phyloP scores from a whole-genome alignment of 495 filamentous ascomycete species.

The Hypoxylon trugodes region DNA sequence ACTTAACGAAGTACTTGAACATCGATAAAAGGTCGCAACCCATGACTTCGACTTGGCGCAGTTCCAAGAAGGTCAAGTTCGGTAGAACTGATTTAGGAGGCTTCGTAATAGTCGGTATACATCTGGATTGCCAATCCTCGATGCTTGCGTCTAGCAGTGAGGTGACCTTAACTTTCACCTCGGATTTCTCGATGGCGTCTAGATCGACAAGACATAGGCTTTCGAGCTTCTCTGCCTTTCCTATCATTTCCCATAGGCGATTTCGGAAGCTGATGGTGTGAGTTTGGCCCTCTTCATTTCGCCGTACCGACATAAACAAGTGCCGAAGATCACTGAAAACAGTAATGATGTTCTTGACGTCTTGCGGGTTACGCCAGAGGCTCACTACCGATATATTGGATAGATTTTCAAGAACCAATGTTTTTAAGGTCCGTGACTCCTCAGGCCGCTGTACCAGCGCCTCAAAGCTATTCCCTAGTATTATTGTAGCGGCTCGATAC shows the following conservation, averaged over 20 bases:
- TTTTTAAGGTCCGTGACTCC: conserved; percentile 27
- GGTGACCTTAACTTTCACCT: conserved; percentile 18
- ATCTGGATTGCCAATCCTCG: conserved; percentile 31
- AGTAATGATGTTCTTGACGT: conserved; percentile 41
- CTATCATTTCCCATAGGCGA: conserved; percentile 40
- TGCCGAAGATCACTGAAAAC: conserved; percentile 18
- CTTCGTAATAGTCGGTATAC: conserved; percentile 24
- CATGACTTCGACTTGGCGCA: conserved; percentile 38
- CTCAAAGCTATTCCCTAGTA: conserved; percentile 42
- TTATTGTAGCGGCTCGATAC: conserved; percentile 37
- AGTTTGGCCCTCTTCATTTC: conserved; percentile 23
- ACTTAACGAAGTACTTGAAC: conserved; percentile 20
- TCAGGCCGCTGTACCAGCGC: conserved; percentile 31
- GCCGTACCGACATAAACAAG: conserved; percentile 36
- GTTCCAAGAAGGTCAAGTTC: conserved; percentile 36
- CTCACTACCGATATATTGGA: conserved; percentile 29
- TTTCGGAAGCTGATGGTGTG: conserved; percentile 25
- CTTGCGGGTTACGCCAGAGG: conserved; percentile 41
- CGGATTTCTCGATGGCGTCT: conserved; percentile 25
- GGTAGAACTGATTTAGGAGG: conserved; percentile 25
- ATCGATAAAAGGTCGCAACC: conserved; percentile 12
- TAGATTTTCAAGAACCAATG: conserved; percentile 37
- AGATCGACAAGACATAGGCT: conserved; percentile 37
- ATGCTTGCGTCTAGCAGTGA: conserved; percentile 11
- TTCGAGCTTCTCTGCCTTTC: conserved; percentile 31